Base-by-base conservation (phyloP, 2,329 filamentous ascomycete species). In the Aureobasidium sp. region DNA sequence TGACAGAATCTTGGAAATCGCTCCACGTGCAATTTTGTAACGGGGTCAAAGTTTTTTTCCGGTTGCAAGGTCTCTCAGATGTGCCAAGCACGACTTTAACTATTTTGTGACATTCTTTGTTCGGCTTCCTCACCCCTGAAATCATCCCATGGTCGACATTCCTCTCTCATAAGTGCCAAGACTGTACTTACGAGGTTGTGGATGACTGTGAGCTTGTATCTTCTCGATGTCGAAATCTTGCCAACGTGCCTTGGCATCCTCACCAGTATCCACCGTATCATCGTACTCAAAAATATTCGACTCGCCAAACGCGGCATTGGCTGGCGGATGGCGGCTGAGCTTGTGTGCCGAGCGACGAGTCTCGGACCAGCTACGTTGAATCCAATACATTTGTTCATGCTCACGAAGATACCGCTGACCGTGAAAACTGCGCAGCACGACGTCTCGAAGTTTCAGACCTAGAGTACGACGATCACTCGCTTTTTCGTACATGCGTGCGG, bases 401-500 rank as follows among this genome's bases (percentile, higher is more conserved):
- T 63, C 60, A 17, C 80, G 74, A 21, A 82, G 72, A 41, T 83
- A 83, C 0, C 79, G 71, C 38, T 80, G 76, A 2, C 79, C 78
- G 53, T 75, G 74, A 64, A 82, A 83, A 8, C 74, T 77, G 58
- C 79, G 78, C 49, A 80, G 75, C 2, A 83, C 79, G 29, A 81
- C 80, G 34, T 71, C 70, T 17, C 79, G 74, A 1, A 76, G 76
- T 66, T 75, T 76, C 71, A 83, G 79, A 39, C 80, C 80, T 2
- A 83, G 68, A 54, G 75, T 76, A 58, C 76, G 71, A 27, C 79
- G 74, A 58, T 79, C 74, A 0, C 75, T 71, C 3, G 67, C 71
- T 67, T 81, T 81, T 14, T 78, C 76, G 61, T 81, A 79, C 79
- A 83, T 82, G 32, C 79, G 73, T 39, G 69, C 67, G 1, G 76